A percentile compares a stretch with the other conserved stretches of the same genome.
Conservation (phyloP, 108 stramenopile species). For the Craspedostauros australis region DNA sequence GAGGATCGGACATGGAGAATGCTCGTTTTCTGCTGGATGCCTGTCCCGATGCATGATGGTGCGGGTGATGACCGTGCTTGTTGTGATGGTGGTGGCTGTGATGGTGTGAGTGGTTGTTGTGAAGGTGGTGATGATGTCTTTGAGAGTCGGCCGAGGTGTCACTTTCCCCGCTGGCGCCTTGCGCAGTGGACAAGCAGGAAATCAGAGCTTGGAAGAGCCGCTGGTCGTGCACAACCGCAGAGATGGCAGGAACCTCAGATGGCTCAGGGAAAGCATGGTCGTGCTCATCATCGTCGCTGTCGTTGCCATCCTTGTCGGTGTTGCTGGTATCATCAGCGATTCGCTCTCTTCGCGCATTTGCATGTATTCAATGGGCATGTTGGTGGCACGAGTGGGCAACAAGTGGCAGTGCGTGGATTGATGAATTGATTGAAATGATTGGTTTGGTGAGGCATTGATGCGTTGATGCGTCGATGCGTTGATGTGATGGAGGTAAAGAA, state of each 20-base stretch:
- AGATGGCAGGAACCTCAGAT: slow-evolving; percentile 38
- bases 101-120: not conserved
- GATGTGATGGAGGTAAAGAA: too few species aligned
- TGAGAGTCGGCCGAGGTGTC: not conserved
- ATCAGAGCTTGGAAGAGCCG: slow-evolving; percentile 28
- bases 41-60: not conserved
- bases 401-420: too few species aligned
- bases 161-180: slow-evolving; percentile 2
- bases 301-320: too few species aligned
- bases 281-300: slow-evolving; percentile 1
- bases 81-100: too few species aligned
- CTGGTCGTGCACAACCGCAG: slow-evolving; percentile 35
- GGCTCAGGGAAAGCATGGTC: slow-evolving; percentile 17
- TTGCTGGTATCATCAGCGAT: too few species aligned
- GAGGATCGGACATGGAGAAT: slow-evolving; percentile 3
- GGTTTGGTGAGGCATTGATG: too few species aligned
- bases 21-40: slow-evolving; percentile 7
- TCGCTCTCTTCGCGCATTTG: slow-evolving; percentile 1
- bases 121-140: not conserved
- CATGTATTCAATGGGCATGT: not conserved
- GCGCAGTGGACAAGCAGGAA: slow-evolving; percentile 30
- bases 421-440: too few species aligned
- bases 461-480: too few species aligned
- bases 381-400: not conserved
- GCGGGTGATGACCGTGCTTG: not conserved